A percentile compares a stretch with the other conserved stretches of the same genome.
Conservation (phyloP, 805 yeast species). For the Myxozyma vanderwaltii region DNA sequence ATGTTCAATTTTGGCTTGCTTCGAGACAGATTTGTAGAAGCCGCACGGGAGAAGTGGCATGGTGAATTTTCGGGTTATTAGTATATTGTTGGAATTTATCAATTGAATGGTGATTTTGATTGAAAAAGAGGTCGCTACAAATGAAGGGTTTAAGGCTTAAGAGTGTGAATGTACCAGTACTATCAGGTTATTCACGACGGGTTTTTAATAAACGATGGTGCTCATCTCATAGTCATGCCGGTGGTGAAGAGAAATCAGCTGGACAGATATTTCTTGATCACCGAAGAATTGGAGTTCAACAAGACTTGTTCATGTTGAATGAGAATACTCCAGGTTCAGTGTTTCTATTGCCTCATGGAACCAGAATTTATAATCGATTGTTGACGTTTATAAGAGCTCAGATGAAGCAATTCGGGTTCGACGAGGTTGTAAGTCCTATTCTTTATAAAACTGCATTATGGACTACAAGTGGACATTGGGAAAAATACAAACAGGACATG, state of each 20-base stretch:
- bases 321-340: slow-evolving; percentile 86
- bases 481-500: slow-evolving; percentile 92
- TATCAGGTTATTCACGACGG: neutral
- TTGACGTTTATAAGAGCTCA: slow-evolving; percentile 82
- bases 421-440: slow-evolving; percentile 90
- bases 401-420: slow-evolving; percentile 77
- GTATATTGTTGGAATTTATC: too few species aligned
- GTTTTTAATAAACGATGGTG: neutral
- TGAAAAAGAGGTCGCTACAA: too few species aligned
- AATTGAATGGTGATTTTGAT: too few species aligned
- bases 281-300: slow-evolving; percentile 56
- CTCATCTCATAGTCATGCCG: neutral
- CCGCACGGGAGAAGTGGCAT: too few species aligned
- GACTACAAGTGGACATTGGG: slow-evolving; percentile 96
- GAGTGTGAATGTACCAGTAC: neutral
- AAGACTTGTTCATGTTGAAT: slow-evolving; percentile 77
- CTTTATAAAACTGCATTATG: slow-evolving; percentile 80
- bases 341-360: slow-evolving; percentile 91
- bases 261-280: slow-evolving; percentile 29
- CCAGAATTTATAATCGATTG: slow-evolving; percentile 78
- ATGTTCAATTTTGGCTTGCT: too few species aligned
- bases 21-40: too few species aligned
- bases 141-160: neutral
- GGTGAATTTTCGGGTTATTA: too few species aligned
- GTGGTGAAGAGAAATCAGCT: neutral